Base-by-base conservation (phyloP, 441 rosid species). In the Corymbia calophylla region DNA sequence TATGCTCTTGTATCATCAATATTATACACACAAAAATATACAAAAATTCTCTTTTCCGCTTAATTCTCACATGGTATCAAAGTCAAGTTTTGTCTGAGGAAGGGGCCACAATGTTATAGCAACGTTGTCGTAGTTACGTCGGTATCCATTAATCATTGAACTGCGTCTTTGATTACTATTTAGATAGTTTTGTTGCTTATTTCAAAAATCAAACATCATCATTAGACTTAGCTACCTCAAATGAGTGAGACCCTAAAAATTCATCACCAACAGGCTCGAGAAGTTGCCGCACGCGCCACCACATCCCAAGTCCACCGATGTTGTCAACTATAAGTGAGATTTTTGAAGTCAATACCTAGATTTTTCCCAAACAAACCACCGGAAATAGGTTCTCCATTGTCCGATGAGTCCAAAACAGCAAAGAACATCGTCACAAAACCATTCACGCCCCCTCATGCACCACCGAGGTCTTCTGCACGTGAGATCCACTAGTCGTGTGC, bases 91-190 rank as follows among this genome's bases (percentile, higher is more conserved):
- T 39, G 44, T 5, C 6, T 39, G 44, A 39, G 5, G 44, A 39
- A 39, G 44, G 44, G 5, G 44, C 44, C 44, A 39, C 44, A 39
- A 39, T 39, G 44, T 39, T 39, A 56, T 56, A 56, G 6, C 23
- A 56, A 56, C 3, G 10, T 58, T 25, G 3, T 5, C 8, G 2
- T 27, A 60, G 16, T 5, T 27, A 3, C 2, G 8, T 0, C 0
- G 1, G 0, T 60, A 60, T 60, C 31, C 16, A 60, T 60, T 6
- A 58, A 27, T 23, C 64, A 10, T 2, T 29, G 5, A 10, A 60
- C 8, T 0, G 0, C 1, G 8, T 60, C 66, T 29, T 60, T 25
- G 44, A 60, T 60, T 0, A 15, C 27, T 60, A 27, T 4, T 3
- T 2, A 25, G 15, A 27, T 60, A 60, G 16, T 60, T 27, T 60